Evolutionary conservation across 2,329 filamentous ascomycete genomes (phyloP).

Genomic region (Calycina herbarum): DNA sequence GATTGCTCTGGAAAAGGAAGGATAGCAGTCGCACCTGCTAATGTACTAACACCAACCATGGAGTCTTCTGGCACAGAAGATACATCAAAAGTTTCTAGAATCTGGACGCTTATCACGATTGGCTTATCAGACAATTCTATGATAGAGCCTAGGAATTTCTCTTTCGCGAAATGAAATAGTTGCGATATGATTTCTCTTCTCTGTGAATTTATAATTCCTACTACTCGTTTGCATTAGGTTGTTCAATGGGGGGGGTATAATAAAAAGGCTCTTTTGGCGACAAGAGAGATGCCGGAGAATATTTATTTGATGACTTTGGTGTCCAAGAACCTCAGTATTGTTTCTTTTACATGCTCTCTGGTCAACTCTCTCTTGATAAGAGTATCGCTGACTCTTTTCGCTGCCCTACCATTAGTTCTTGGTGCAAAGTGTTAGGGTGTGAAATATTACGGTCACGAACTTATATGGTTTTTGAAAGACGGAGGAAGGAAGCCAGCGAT

Average conservation of each 20-base stretch:
- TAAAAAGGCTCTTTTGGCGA: no score
- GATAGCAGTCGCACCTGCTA: not conserved
- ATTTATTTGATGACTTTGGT: no score
- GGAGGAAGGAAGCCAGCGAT: no score
- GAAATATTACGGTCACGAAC: no score
- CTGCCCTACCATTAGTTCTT: not conserved
- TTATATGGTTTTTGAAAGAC: no score
- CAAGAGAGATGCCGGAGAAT: no score
- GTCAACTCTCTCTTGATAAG: no score
- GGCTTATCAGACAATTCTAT: not conserved
- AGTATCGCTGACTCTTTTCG: no score
- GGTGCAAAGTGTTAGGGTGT: not conserved
- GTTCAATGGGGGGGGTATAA: no score
- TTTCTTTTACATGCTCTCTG: no score
- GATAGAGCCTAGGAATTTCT: not conserved
- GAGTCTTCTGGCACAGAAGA: not conserved
- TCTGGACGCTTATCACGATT: not conserved
- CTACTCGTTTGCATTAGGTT: no score
- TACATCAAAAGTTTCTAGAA: not conserved
- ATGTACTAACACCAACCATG: not conserved
- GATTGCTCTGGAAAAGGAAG: not conserved
- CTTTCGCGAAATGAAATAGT: not conserved
- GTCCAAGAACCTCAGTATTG: no score
- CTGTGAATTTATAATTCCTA: not conserved
- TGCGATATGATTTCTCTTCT: not conserved